A percentile compares a stretch with the other conserved stretches of the same genome.
phyloP scores from a whole-genome alignment of 768 basidiomycete genomes.

The Leccinum ochraceum region DNA sequence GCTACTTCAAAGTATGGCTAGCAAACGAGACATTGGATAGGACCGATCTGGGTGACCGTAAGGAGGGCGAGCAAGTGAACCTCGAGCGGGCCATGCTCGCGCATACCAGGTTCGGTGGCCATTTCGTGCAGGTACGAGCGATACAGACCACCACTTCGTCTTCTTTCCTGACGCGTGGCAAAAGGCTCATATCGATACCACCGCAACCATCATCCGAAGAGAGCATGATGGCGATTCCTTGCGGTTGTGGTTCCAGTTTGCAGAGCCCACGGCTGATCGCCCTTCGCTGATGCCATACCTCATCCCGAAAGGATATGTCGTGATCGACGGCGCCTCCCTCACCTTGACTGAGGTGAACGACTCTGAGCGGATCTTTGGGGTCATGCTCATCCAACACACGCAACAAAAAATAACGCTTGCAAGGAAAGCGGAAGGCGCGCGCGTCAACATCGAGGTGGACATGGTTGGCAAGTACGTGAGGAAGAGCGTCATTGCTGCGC shows the following conservation, averaged over 20 bases:
- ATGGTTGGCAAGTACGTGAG: slow-evolving; percentile 92
- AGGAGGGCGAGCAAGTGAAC: slow-evolving; percentile 81
- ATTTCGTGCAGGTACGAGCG: slow-evolving; percentile 85
- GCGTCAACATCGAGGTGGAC: slow-evolving; percentile 94
- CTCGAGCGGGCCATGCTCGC: slow-evolving; percentile 94
- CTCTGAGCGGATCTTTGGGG: slow-evolving; percentile 60
- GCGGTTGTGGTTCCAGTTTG: slow-evolving; percentile 77
- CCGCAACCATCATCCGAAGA: slow-evolving; percentile 70
- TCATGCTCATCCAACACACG: slow-evolving; percentile 97
- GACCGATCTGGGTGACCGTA: slow-evolving; percentile 86
- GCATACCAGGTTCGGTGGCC: slow-evolving; percentile 91
- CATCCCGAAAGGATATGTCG: slow-evolving; percentile 92
- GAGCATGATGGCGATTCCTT: slow-evolving; percentile 84
- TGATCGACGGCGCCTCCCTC: slow-evolving; percentile 92
- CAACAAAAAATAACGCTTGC: slow-evolving; percentile 84
- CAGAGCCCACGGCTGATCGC: slow-evolving; percentile 53
- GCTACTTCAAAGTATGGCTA: slow-evolving; percentile 92
- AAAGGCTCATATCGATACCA: slow-evolving; percentile 93
- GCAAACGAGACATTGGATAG: slow-evolving; percentile 93
- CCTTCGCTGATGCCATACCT: slow-evolving; percentile 78
- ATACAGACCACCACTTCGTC: not conserved
- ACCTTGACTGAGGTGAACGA: slow-evolving; percentile 84
- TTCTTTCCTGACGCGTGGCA: not conserved
- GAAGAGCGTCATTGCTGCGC: slow-evolving; percentile 74
- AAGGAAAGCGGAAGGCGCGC: slow-evolving; percentile 71